Evolutionary conservation across 129 eudicot genomes (phyloP).

Genomic region (Gnaphalium uliginosum): DNA sequence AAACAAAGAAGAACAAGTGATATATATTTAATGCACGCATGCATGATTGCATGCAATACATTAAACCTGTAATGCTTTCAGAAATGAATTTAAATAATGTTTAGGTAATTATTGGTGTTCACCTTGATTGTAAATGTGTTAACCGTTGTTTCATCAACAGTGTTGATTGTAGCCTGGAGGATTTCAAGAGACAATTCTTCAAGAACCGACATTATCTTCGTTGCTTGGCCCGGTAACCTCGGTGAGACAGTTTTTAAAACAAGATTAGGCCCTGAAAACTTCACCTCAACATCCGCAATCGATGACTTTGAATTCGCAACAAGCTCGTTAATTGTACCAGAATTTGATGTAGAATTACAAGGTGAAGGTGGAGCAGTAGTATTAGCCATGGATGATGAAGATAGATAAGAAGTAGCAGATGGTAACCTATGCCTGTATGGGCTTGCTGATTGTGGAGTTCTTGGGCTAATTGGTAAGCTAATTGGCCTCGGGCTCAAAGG

Average conservation of each 20-base stretch:
- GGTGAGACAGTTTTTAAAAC: slow-evolving; percentile 69
- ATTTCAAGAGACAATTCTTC: slow-evolving; percentile 88
- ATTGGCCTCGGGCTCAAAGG: slow-evolving; percentile 84
- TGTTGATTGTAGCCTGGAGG: slow-evolving; percentile 63
- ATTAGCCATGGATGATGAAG: slow-evolving; percentile 34
- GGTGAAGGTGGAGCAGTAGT: slow-evolving; percentile 37
- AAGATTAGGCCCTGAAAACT: slow-evolving; percentile 77
- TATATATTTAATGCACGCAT: slow-evolving; percentile 1
- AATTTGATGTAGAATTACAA: slow-evolving; percentile 43
- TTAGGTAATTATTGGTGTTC: not conserved
- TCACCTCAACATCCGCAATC: slow-evolving; percentile 87
- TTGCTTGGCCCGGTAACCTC: slow-evolving; percentile 71
- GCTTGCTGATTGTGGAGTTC: slow-evolving; percentile 69
- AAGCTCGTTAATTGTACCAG: slow-evolving; percentile 62
- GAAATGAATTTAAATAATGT: slow-evolving; percentile 7
- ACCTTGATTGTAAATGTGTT: slow-evolving; percentile 95
- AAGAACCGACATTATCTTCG: slow-evolving; percentile 65
- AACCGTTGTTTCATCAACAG: slow-evolving; percentile 60
- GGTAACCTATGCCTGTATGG: slow-evolving; percentile 55
- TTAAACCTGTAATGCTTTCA: not conserved
- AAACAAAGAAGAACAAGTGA: not conserved
- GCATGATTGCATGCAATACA: slow-evolving; percentile 26
- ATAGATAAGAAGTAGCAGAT: slow-evolving; percentile 23
- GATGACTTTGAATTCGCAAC: slow-evolving; percentile 79
- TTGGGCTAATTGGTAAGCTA: slow-evolving; percentile 84